Conservation (phyloP, 1,139 yeast species). For the Pichiaceae sp. region DNA sequence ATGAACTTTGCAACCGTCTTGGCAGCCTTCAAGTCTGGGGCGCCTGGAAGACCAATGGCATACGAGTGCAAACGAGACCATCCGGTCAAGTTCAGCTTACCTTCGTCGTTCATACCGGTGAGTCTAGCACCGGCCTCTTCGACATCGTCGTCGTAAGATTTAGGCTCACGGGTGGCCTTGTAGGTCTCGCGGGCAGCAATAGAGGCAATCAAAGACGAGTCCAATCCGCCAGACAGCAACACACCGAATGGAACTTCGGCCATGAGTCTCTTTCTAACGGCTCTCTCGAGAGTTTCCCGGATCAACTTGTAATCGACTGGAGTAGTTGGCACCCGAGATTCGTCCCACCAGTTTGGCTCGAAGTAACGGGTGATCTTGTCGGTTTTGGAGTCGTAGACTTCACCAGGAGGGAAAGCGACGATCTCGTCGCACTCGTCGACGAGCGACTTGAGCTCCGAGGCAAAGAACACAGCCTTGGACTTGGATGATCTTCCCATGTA, state of each 20-base stretch:
- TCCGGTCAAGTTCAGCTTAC: constrained; percentile 65
- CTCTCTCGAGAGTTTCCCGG: constrained; percentile 79
- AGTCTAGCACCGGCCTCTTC: constrained; percentile 49
- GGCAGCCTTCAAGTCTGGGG: constrained; percentile 96
- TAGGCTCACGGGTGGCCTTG: constrained; percentile 52
- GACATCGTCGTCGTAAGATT: constrained; percentile 22
- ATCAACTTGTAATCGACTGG: constrained; percentile 65
- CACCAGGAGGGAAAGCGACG: constrained; percentile 97
- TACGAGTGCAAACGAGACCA: constrained; percentile 90
- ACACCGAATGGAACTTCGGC: constrained; percentile 99
- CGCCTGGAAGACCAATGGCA: constrained; percentile 95
- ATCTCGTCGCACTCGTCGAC: constrained; percentile 91
- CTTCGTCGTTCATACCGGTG: constrained; percentile 88
- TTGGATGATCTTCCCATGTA: constrained; percentile 83
- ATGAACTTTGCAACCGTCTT: constrained; percentile 91
- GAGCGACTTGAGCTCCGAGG: constrained; percentile 90
- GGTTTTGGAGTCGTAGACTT: constrained; percentile 85
- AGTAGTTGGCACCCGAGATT: constrained; percentile 56
- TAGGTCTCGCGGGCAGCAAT: constrained; percentile 95
- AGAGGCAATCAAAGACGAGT: constrained; percentile 91
- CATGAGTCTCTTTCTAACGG: constrained; percentile 98
- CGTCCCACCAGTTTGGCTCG: constrained; percentile 94
- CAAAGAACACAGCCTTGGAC: constrained; percentile 78
- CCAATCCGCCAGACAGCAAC: constrained; percentile 91
- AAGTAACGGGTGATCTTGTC: constrained; percentile 81